Percentiles rank a stretch among this genome's conserved stretches.
Evolutionary conservation across 2,329 filamentous ascomycete species (phyloP).

Genomic region (Pseudogymnoascus verrucosus): DNA sequence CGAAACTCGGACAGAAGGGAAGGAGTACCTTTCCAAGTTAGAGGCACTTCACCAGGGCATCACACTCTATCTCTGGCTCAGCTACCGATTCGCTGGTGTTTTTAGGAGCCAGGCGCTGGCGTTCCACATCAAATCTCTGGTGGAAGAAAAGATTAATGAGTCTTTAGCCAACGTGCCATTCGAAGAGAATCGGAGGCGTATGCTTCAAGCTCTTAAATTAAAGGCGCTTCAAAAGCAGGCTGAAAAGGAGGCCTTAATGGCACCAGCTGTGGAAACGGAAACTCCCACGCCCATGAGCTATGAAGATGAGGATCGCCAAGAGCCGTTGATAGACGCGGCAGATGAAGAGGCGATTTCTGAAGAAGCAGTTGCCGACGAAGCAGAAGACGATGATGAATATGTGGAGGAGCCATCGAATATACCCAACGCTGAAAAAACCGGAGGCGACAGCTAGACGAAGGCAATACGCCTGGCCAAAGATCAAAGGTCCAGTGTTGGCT

Average conservation of each 20-base stretch:
- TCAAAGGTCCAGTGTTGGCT: neutral
- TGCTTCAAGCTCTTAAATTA: neutral
- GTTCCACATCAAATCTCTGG: conserved; percentile 67
- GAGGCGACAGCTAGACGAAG: neutral
- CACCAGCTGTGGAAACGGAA: neutral
- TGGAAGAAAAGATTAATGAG: conserved; percentile 62
- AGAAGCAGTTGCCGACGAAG: neutral
- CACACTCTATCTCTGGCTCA: conserved; percentile 86
- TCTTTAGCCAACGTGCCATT: conserved; percentile 13
- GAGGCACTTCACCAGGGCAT: conserved; percentile 76
- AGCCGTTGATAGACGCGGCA: neutral
- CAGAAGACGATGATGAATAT: conserved; percentile 4
- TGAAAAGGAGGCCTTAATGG: neutral
- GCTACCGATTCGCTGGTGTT: conserved; percentile 75
- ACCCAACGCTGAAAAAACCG: neutral
- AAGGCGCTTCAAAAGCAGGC: neutral
- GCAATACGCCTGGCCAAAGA: neutral
- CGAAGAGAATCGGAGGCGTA: neutral
- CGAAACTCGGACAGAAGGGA: conserved; percentile 32
- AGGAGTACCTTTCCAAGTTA: conserved; percentile 50
- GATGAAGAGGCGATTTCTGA: conserved; percentile 4
- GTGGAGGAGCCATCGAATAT: neutral
- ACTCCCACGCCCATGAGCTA: neutral
- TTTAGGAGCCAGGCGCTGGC: conserved; percentile 70
- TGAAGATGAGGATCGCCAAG: conserved; percentile 3